phyloP scores from a whole-genome alignment of 2,329 filamentous ascomycete species.

The Elsinoe perseae region DNA sequence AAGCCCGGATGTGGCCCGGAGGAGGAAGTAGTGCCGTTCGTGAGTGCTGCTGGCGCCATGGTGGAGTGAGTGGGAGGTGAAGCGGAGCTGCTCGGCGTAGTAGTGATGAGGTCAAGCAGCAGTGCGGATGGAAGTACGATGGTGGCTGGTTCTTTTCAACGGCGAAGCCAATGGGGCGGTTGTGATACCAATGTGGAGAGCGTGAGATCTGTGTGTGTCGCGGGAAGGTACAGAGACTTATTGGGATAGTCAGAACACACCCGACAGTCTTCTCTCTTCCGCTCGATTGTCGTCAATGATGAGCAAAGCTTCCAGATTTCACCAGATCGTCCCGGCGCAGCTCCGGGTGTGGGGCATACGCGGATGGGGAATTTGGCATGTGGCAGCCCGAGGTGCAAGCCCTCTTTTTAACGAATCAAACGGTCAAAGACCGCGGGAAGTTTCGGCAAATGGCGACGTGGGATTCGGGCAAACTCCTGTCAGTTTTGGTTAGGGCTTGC shows the following conservation, averaged over 20 bases:
- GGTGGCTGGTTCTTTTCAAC: constrained; percentile 12
- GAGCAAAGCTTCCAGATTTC: constrained; percentile 12
- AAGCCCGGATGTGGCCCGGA: neutral
- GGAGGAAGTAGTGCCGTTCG: neutral
- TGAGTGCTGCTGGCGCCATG: constrained; percentile 7
- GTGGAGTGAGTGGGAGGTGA: neutral
- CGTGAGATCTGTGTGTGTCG: neutral
- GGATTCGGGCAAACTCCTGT: neutral
- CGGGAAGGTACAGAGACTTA: neutral
- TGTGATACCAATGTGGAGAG: neutral
- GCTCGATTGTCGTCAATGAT: constrained; percentile 13
- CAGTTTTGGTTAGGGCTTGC: neutral
- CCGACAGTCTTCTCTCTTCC: neutral
- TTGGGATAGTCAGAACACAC: neutral
- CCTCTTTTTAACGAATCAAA: neutral
- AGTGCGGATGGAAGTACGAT: neutral
- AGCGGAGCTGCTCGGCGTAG: neutral
- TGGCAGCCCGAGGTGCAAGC: neutral
- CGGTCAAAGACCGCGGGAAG: neutral
- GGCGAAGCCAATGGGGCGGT: constrained; percentile 2
- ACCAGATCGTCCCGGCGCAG: neutral
- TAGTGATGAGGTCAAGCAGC: neutral
- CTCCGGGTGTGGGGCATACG: neutral
- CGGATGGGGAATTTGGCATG: neutral
- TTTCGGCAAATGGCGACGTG: neutral